Percentiles rank a stretch among this genome's conserved stretches.
Conservation (phyloP, 352 stramenopile genomes). For the Peronosclerospora sorghi region DNA sequence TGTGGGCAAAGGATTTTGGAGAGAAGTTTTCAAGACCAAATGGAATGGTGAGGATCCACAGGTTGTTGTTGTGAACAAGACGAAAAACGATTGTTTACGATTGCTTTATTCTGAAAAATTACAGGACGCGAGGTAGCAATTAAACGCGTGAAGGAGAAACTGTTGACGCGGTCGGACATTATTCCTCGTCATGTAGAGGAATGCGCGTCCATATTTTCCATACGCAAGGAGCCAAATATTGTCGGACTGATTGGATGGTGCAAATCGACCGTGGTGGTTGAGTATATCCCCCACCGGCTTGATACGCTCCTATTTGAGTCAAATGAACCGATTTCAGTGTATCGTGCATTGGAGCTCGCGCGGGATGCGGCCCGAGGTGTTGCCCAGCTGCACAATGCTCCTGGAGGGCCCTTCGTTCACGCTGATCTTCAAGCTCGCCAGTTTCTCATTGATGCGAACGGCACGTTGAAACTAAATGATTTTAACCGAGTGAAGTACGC, state of each 20-base stretch:
- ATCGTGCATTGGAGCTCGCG: conserved; percentile 35
- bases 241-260: conserved; percentile 63
- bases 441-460: conserved; percentile 55
- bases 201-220: conserved; percentile 50
- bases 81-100: background rate
- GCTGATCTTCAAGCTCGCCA: conserved; percentile 72
- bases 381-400: conserved; percentile 48
- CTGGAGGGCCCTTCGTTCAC: conserved; percentile 62
- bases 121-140: conserved; percentile 47
- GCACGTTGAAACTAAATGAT: conserved; percentile 60
- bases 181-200: conserved; percentile 60
- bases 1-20: conserved; percentile 59
- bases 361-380: conserved; percentile 48
- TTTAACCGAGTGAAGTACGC: conserved; percentile 76
- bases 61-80: background rate
- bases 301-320: conserved; percentile 53
- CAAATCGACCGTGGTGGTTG: conserved; percentile 63
- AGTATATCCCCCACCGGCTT: conserved; percentile 55
- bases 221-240: conserved; percentile 61
- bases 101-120: background rate
- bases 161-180: conserved; percentile 24
- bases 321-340: conserved; percentile 26
- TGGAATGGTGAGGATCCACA: conserved; percentile 43
- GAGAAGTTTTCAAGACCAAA: conserved; percentile 51
- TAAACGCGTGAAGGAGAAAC: conserved; percentile 55